These are phyloP conservation scores for Pseudopyricularia javanii DNA, from an alignment of 2,329 filamentous ascomycete species.

Conservation along the genomic window DNA sequence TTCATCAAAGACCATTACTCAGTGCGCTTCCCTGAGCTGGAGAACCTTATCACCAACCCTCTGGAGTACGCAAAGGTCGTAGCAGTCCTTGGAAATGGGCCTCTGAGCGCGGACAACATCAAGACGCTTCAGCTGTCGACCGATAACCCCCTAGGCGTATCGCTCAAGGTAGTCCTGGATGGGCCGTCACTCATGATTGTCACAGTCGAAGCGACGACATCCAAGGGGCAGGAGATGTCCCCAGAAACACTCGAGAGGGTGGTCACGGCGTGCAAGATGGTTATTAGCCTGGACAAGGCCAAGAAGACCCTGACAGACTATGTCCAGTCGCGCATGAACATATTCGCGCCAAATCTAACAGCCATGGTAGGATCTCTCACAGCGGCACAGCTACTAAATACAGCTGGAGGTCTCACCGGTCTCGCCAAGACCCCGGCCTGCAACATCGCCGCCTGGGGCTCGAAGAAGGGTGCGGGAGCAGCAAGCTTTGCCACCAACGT, in stretches of 20 bases:
- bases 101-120: constrained; percentile 70
- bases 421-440: constrained; percentile 88
- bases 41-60: constrained; percentile 78
- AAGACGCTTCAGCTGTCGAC: constrained; percentile 64
- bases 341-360: constrained; percentile 91
- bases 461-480: constrained; percentile 65
- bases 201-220: constrained; percentile 85
- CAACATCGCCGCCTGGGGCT: constrained; percentile 83
- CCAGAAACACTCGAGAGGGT: constrained; percentile 65
- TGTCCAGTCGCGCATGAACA: constrained; percentile 91
- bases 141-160: constrained; percentile 64
- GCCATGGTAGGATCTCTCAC: constrained; percentile 83
- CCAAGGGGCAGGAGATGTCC: constrained; percentile 66
- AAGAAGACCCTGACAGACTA: constrained; percentile 84
- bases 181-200: constrained; percentile 91
- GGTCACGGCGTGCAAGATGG: constrained; percentile 71
- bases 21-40: constrained; percentile 82
- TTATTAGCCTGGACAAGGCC: constrained; percentile 73
- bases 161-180: constrained; percentile 71
- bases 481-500: constrained; percentile 86
- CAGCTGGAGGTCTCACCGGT: constrained; percentile 76
- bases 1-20: constrained; percentile 95
- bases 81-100: constrained; percentile 82
- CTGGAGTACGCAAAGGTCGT: constrained; percentile 94
- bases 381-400: constrained; percentile 92